Evolutionary conservation across 495 filamentous ascomycete species (phyloP).

Genomic region (Aspergillus taichungensis): DNA sequence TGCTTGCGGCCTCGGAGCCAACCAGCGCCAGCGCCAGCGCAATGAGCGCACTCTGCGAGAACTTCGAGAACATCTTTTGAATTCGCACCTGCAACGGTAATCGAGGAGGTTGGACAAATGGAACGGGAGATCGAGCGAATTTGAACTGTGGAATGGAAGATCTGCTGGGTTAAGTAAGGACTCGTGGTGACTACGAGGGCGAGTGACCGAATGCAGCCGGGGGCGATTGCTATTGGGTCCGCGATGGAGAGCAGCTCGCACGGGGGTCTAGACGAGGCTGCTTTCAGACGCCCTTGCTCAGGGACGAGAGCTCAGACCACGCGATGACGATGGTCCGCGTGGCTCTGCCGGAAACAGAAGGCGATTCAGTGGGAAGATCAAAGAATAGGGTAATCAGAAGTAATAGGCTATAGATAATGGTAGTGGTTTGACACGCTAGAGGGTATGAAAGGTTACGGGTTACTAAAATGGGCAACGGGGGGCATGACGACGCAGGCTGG

Average conservation of each 20-base stretch:
- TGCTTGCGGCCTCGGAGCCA: conserved; percentile 22
- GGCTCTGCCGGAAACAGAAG: conserved; percentile 1
- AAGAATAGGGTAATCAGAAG: neutral
- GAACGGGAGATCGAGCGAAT: conserved; percentile 16
- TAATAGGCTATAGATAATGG: neutral
- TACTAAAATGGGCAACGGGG: no score
- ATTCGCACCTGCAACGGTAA: conserved; percentile 7
- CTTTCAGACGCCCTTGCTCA: conserved; percentile 7
- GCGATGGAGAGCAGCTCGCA: neutral
- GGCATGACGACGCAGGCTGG: no score
- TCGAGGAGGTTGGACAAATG: conserved; percentile 19
- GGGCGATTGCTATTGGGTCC: neutral
- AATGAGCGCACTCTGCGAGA: conserved; percentile 27
- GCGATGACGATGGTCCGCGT: neutral
- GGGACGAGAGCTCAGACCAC: neutral
- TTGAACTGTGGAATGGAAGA: conserved; percentile 26
- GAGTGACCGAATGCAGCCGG: neutral
- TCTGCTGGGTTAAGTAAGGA: conserved; percentile 31
- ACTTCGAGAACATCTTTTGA: conserved; percentile 27
- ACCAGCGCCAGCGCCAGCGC: conserved; percentile 27
- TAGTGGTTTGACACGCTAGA: no score
- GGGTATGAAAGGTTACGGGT: no score
- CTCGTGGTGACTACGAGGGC: neutral
- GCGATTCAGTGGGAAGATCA: neutral
- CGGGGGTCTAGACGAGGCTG: neutral